Base-by-base conservation (phyloP, 805 yeast genomes). In the Torulaspora franciscae region DNA sequence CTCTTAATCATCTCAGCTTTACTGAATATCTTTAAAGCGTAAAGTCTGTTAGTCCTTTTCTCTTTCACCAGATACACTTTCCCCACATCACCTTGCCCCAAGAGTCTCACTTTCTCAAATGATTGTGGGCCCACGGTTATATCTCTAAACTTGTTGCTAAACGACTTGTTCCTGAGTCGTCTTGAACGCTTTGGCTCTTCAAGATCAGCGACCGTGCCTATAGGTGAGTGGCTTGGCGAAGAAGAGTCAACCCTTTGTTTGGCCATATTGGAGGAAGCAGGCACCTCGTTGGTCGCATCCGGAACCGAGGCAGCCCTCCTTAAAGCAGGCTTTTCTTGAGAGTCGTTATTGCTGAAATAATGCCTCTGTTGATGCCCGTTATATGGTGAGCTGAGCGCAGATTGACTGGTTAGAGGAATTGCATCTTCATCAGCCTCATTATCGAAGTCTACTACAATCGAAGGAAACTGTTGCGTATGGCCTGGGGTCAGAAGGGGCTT, bases 11-110 rank as follows among this genome's bases (percentile, higher is more conserved):
- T 93, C 62, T 91, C 99, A 54, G 81, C 80, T 60, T 93, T 93
- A 62, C 79, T 80, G 46, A 91, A 71, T 2, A 93, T 87, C 62
- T 93, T 93, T 91, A 93, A 84, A 5, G 99, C 99, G 62, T 81
- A 93, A 27, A 89, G 67, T 52, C 81, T 78, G 52, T 81, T 79
- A 2, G 90, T 73, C 30, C 73, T 68, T 61, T 85, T 87, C 56
- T 95, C 96, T 49, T 84, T 76, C 4, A 93, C 99, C 23, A 93
- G 69, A 58, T 86, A 93, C 19, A 93, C 99, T 63, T 88, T 90
- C 3, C 99, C 99, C 29, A 93, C 98, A 59, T 93, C 99, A 46
- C 99, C 99, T 61, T 87, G 87, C 4, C 99, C 99, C 40, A 93
- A 69, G n/a, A 93, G 69, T 54, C 86, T 80, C 43, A 93, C 78